Evolutionary conservation across 257 asterid species (phyloP), one percentile per base, ranked within the genome.

Genomic region (Hygrophila difformis): DNA sequence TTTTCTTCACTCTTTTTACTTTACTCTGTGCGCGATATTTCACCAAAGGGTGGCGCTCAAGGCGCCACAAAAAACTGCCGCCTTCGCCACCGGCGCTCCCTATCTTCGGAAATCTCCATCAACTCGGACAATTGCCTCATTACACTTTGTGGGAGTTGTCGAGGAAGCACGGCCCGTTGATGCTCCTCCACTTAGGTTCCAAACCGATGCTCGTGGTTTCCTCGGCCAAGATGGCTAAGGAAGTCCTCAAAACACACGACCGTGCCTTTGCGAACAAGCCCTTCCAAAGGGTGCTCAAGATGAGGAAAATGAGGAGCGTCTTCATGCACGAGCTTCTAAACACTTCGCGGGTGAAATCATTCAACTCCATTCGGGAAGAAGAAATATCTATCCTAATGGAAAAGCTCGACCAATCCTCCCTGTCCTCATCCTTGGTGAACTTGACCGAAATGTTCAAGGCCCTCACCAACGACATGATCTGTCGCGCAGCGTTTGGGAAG

Each of bases 81-180:
- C 78, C 81, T 6, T 72, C 75, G 10, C 81, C 84, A 6, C 49
- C 31, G 36, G 64, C 44, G 56, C 57, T 76, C 1, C 78, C 76
- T 0, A 47, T 26, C 18, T 21, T 60, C 17, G 68, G 68, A 12
- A 66, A 62, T 58, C 59, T 62, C n/a, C 70, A 68, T 15, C 65
- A 58, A 5, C 15, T 62, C n/a, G 66, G 59, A 31, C 35, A 22
- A 2, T 24, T 36, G 9, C 61, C 60, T 1, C 63, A 57, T 35
- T 29, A 66, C 3, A 40, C 61, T 22, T 59, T 62, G 45, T 29
- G 38, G 31, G 10, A 35, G 12, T 21, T 55, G 41, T 44, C 74
- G 17, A 6, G 16, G 18, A 48, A 41, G 13, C 42, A 62, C 9
- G 64, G 69, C 6, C 53, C 63, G 1, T 1, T 56, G 3, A 66